These are phyloP conservation scores for Beauveria caledonica DNA, from an alignment of 2,329 filamentous ascomycete species.

Conservation along the genomic window DNA sequence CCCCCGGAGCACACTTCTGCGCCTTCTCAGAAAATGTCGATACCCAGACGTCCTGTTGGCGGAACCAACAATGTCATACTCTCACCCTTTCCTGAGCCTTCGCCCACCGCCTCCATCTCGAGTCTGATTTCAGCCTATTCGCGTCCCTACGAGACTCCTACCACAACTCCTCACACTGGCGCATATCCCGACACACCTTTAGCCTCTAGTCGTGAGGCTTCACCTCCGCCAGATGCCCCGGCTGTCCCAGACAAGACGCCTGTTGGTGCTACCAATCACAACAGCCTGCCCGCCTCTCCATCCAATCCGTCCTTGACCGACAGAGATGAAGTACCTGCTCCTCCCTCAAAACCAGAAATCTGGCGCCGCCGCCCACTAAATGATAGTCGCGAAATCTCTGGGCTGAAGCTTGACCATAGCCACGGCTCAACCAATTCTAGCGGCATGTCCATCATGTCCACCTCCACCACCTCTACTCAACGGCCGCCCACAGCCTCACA, in stretches of 20 bases:
- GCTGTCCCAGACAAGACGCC: conserved; percentile 4
- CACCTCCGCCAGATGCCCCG: conserved; percentile 3
- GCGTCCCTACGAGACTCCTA: conserved; percentile 35
- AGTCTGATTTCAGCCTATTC: conserved; percentile 50
- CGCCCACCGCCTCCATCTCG: conserved; percentile 42
- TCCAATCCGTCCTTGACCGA: conserved; percentile 8
- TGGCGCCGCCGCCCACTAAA: conserved; percentile 46
- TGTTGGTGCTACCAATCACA: neutral
- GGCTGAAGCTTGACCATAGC: conserved; percentile 40
- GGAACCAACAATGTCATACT: conserved; percentile 15
- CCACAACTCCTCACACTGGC: conserved; percentile 31
- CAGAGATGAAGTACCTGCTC: conserved; percentile 17
- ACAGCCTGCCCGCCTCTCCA: neutral
- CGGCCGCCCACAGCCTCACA: conserved; percentile 15
- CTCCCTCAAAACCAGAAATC: conserved; percentile 26
- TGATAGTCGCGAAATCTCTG: conserved; percentile 36
- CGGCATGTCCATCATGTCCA: conserved; percentile 11
- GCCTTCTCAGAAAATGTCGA: conserved; percentile 5
- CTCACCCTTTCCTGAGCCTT: conserved; percentile 20
- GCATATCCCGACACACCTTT: conserved; percentile 29
- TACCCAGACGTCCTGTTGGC: conserved; percentile 19
- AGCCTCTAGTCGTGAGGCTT: conserved; percentile 12
- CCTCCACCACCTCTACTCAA: conserved; percentile 7
- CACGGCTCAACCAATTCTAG: conserved; percentile 42
- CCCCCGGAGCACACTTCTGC: conserved; percentile 13